Percentiles rank a stretch among this genome's conserved stretches.
phyloP scores from a whole-genome alignment of 1,139 yeast genomes.

The Blastobotrys illinoisensis region DNA sequence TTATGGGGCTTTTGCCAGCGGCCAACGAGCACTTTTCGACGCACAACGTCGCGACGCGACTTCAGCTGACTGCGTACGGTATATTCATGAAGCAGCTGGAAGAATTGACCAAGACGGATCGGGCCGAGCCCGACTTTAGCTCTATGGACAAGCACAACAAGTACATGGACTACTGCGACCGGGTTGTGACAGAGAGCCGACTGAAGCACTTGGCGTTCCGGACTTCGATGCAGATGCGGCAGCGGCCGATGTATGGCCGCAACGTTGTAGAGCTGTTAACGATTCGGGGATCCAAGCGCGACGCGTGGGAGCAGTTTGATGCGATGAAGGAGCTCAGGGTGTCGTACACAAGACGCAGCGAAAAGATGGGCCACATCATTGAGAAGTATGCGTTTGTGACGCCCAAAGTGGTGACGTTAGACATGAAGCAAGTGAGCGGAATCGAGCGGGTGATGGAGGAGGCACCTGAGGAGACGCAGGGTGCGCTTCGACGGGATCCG shows the following conservation, averaged over 20 bases:
- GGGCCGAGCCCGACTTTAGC: constrained; percentile 42
- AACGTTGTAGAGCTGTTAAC: constrained; percentile 14
- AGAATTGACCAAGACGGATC: constrained; percentile 16
- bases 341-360: constrained; percentile 42
- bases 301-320: constrained; percentile 22
- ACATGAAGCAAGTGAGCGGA: constrained; percentile 31
- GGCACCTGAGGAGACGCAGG: constrained; percentile 38
- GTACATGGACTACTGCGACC: constrained; percentile 39
- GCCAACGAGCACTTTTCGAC: constrained; percentile 44
- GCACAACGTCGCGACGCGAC: constrained; percentile 45
- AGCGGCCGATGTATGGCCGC: constrained; percentile 33
- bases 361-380: constrained; percentile 45
- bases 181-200: constrained; percentile 44
- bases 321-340: constrained; percentile 35
- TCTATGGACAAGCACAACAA: constrained; percentile 58
- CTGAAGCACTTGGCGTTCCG: constrained; percentile 57
- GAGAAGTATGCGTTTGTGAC: constrained; percentile 83
- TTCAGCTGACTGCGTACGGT: constrained; percentile 43
- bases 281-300: constrained; percentile 2
- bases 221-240: constrained; percentile 39
- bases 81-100: constrained; percentile 25
- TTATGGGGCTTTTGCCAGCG: constrained; percentile 57
- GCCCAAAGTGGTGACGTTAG: constrained; percentile 76
- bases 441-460: constrained; percentile 21
- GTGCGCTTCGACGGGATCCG: constrained; percentile 14